Conservation (phyloP, 2,329 filamentous ascomycete genomes). For the Fonsecaea pugnacius region DNA sequence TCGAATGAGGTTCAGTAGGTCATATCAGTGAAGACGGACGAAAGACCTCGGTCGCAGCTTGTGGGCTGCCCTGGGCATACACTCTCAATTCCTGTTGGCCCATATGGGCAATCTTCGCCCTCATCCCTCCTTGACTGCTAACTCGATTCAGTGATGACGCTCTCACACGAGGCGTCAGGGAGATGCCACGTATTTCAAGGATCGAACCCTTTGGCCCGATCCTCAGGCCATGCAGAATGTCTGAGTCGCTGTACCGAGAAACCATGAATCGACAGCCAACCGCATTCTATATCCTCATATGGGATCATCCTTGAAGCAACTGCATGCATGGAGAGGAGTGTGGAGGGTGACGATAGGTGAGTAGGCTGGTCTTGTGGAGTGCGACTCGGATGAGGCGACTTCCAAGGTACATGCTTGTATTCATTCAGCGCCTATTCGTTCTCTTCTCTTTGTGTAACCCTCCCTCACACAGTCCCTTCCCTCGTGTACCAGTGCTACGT, state of each 20-base stretch:
- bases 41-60: not conserved
- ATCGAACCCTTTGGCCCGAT: constrained; percentile 1
- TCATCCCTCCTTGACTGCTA: constrained; percentile 3
- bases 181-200: not conserved
- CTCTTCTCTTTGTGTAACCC: not conserved
- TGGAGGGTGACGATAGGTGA: not conserved
- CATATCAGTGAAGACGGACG: not conserved
- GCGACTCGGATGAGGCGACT: not conserved
- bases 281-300: not conserved
- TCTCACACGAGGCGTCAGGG: not conserved
- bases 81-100: not conserved
- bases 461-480: not conserved
- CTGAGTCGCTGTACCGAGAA: not conserved
- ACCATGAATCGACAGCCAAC: not conserved
- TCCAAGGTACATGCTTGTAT: not conserved
- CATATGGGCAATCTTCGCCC: not conserved
- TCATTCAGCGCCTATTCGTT: constrained; percentile 2
- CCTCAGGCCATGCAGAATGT: not conserved
- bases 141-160: not conserved
- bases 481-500: not conserved
- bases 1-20: not conserved
- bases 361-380: not conserved
- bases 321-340: not conserved
- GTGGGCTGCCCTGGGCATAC: not conserved
- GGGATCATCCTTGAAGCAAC: not conserved